Base-by-base conservation (phyloP, 78 protist species). In the Planoprotostelium fungivorum region DNA sequence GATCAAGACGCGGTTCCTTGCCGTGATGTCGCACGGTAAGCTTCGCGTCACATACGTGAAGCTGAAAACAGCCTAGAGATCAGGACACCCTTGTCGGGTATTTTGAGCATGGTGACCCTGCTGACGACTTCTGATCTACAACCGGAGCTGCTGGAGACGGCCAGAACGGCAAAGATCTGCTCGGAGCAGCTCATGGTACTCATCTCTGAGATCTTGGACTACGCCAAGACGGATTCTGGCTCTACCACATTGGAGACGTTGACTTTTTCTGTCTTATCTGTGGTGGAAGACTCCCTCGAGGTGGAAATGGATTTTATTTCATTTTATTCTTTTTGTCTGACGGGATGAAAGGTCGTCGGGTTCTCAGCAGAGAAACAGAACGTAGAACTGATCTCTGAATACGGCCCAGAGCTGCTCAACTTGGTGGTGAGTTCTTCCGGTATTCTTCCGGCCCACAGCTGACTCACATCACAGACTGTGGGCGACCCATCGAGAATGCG, bases 401-500 rank as follows among this genome's bases (percentile, higher is more conserved):
- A 51, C 73, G 73, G 73, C 16, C 73, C 73, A 25, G 73, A 51
- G 16, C 73, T 51, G 5, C 16, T 51, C 5, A 16, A 51, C 16
- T 16, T 51, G 5, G 73, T 51, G 73, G 73, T 51, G 73, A 51
- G 73, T 51, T 25, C 16, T 25, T 51, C 73, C 31, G 16, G 73
- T 51, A 51, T 51, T 25, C 73, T 25, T 51, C 73, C 16, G 73
- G 5, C 5, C 73, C 16, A 16, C n/a, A n/a, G n/a, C n/a, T n/a
- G 16, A 51, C 5, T 51, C 5, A 25, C 31, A 51, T 51, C 5
- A 51, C 73, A 51, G 73, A 51, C 73, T 16, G 16, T 92, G 63
- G 95, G 95, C n/a, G 95, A 93, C 86, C 91, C 92, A 0, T 88
- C 86, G 88, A 36, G 95, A 28, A 63, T 90, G n/a, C 34, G 93